phyloP scores from a whole-genome alignment of 2,329 filamentous ascomycete genomes.

The Dactylellina cionopaga region DNA sequence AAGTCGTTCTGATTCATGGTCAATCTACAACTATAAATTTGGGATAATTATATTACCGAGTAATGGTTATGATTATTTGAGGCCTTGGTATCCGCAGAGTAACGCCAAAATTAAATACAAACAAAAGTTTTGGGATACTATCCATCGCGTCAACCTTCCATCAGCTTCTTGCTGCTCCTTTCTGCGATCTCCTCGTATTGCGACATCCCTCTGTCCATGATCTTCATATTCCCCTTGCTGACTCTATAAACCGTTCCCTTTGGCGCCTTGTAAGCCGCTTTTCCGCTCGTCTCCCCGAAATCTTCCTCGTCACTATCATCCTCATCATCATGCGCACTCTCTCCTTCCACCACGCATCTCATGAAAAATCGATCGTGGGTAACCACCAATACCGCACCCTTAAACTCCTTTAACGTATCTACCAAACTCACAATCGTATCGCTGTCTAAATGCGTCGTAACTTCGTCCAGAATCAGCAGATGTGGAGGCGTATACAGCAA shows the following conservation, averaged over 20 bases:
- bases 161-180: constrained; percentile 67
- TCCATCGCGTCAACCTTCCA: constrained; percentile 41
- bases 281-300: constrained; percentile 64
- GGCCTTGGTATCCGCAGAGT: too few relatives aligned
- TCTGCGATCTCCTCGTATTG: constrained; percentile 73
- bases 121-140: constrained; percentile 20
- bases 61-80: background rate
- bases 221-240: constrained; percentile 68
- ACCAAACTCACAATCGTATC: constrained; percentile 79
- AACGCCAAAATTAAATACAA: constrained; percentile 2
- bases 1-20: background rate
- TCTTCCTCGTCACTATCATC: constrained; percentile 61
- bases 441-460: constrained; percentile 85
- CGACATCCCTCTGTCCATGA: constrained; percentile 70
- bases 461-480: constrained; percentile 79
- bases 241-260: constrained; percentile 71
- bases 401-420: constrained; percentile 73
- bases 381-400: constrained; percentile 79
- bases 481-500: constrained; percentile 71
- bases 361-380: constrained; percentile 87
- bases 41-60: background rate
- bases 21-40: background rate
- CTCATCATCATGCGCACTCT: constrained; percentile 64
- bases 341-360: constrained; percentile 75
- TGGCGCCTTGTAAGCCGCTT: constrained; percentile 62